Conservation (phyloP, 345 rosid species). For the Theobroma cacao region DNA sequence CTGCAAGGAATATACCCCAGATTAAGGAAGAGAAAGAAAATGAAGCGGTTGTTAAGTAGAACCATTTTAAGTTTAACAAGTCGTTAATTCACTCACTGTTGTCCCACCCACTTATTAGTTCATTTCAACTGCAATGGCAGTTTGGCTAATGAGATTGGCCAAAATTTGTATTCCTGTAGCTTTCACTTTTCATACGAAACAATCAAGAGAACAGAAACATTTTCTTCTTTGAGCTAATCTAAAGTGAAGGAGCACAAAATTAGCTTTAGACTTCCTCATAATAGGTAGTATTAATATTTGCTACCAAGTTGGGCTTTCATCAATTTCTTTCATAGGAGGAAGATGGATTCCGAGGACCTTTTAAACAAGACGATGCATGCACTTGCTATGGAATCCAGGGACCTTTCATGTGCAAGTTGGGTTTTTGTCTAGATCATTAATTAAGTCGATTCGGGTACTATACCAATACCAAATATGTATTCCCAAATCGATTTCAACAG, state of each 20-base stretch:
- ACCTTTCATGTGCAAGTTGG: no score
- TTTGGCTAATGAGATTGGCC: background rate
- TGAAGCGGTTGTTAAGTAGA: background rate
- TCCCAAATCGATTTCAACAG: no score
- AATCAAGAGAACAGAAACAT: background rate
- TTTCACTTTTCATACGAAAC: background rate
- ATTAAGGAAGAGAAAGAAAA: background rate
- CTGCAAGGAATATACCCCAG: background rate
- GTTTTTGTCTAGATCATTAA: background rate
- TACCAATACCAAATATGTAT: no score
- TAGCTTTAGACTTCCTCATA: background rate
- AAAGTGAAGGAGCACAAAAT: background rate
- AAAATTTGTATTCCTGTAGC: background rate
- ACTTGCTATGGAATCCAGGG: no score
- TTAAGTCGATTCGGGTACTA: background rate
- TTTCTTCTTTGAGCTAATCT: background rate
- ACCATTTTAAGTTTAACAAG: background rate
- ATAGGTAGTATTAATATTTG: no score
- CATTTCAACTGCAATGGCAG: background rate
- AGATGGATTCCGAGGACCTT: no score
- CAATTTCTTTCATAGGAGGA: background rate
- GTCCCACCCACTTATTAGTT: slow-evolving; percentile 5
- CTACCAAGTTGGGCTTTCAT: background rate
- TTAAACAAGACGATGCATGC: no score
- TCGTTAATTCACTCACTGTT: background rate